Conservation (phyloP, 1,284 basidiomycete species). For the Ganoderma resinaceum region DNA sequence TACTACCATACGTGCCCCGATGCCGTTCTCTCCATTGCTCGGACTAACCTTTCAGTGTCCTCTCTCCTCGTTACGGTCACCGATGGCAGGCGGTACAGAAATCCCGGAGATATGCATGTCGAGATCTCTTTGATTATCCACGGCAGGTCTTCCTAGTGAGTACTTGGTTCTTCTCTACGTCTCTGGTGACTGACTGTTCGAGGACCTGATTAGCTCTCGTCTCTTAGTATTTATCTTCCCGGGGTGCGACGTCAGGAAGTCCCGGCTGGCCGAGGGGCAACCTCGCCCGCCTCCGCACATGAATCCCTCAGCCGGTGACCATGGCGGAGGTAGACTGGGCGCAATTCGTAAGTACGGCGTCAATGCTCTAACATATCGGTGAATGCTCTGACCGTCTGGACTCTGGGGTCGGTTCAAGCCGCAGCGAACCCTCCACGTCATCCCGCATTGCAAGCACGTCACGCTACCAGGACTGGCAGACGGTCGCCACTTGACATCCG, state of each 20-base stretch:
- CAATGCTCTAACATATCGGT: too few relatives aligned
- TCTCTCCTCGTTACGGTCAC: background rate
- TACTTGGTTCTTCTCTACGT: background rate
- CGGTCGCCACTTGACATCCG: background rate
- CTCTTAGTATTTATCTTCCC: background rate
- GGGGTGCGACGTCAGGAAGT: background rate
- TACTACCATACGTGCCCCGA: background rate
- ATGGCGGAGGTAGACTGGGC: too few relatives aligned
- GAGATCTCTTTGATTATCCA: background rate
- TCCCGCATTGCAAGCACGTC: background rate
- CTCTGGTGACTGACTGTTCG: background rate
- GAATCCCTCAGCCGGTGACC: background rate
- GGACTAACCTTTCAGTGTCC: background rate
- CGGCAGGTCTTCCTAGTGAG: background rate
- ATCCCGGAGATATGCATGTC: background rate
- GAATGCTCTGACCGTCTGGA: too few relatives aligned
- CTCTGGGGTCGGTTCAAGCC: too few relatives aligned
- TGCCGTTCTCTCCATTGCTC: background rate
- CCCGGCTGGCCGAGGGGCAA: background rate
- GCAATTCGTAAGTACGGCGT: too few relatives aligned
- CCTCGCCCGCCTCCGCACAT: background rate
- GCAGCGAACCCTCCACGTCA: too few relatives aligned
- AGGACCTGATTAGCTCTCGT: conserved; percentile 1
- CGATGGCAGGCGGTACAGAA: background rate
- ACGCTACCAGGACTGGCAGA: background rate